Evolutionary conservation across 2,329 filamentous ascomycete genomes (phyloP), one percentile per base, ranked within the genome.

Genomic region (Penicillium sp.): DNA sequence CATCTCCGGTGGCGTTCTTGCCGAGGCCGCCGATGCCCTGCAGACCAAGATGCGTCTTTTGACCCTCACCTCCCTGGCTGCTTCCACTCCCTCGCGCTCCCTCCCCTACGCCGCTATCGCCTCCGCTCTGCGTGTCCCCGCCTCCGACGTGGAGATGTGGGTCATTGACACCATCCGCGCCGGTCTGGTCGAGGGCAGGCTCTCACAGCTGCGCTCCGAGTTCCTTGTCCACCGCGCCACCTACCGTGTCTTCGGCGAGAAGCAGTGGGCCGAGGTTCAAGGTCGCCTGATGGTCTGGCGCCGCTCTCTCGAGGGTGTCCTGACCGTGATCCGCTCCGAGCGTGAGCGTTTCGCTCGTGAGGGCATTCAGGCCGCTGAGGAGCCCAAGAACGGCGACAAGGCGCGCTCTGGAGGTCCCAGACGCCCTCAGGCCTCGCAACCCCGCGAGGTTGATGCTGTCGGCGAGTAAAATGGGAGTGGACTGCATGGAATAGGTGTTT

Each of bases 121-220:
- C 60, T 87, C 87, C 70, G 88, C 90, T 6, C 85, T 99, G 43
- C 88, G 94, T 74, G 86, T 99, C 51, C 85, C 90, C 42, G 70
- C 78, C 43, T 86, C 89, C 59, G 90, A 97, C 59, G 90, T 97
- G 39, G 94, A 99, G 81, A 88, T 93, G 82, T 99, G 94, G 94
- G 90, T 95, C 62, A 99, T 99, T 68, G 94, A 99, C 73, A 92
- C 95, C 63, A 96, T 99, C 76, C 90, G 94, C 63, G 90, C 92
- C 44, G 91, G 92, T 31, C 85, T 99, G 34, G 90, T 99, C 47
- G 94, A 99, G 79, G 94, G 94, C 71, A 95, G 95, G 78, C 85
- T 99, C 63, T 94, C 89, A 53, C 94, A 99, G 79, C 83, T 93
- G 71, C 91, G 90, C 72, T 85, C 90, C 71, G 89, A 93, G 59